A percentile compares a stretch with the other conserved stretches of the same genome.
These are phyloP conservation scores for Fusarium virguliforme DNA, from an alignment of 2,329 filamentous ascomycete species.

Conservation along the genomic window DNA sequence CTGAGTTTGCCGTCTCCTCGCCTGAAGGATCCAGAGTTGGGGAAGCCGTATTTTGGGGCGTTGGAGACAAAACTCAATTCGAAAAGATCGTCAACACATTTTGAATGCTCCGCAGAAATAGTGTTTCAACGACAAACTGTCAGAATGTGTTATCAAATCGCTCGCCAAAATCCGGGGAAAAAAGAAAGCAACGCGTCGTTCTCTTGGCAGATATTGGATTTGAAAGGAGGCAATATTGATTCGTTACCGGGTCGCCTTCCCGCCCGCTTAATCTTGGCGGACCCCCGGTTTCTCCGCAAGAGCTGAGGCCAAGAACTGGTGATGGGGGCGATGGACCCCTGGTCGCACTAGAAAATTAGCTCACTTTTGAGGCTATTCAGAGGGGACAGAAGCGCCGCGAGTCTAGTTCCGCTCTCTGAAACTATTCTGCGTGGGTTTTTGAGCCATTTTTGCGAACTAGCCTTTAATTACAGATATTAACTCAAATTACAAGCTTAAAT, in stretches of 20 bases:
- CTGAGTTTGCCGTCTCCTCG: not conserved
- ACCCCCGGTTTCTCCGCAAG: not conserved
- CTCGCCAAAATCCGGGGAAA: not conserved
- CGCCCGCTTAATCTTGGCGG: not conserved
- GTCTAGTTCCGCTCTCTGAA: not conserved
- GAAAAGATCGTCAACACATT: too few species aligned
- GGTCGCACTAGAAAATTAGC: not conserved
- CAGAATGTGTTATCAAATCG: not conserved
- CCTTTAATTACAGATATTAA: not conserved
- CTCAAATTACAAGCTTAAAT: not conserved
- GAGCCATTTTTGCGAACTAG: too few species aligned
- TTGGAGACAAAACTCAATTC: not conserved
- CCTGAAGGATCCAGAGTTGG: not conserved
- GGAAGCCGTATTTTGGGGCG: not conserved
- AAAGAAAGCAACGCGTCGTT: not conserved
- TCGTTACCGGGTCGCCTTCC: not conserved
- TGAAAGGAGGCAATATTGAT: not conserved
- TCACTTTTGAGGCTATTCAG: not conserved
- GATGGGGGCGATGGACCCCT: not conserved
- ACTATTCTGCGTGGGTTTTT: too few species aligned
- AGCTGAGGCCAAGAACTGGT: conserved; percentile 1
- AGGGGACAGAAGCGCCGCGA: not conserved
- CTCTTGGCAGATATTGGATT: conserved; percentile 3
- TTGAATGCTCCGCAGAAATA: not conserved
- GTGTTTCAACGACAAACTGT: not conserved